phyloP scores from a whole-genome alignment of 225 moss, liverwort and hornwort species.

The Neckera pumila region DNA sequence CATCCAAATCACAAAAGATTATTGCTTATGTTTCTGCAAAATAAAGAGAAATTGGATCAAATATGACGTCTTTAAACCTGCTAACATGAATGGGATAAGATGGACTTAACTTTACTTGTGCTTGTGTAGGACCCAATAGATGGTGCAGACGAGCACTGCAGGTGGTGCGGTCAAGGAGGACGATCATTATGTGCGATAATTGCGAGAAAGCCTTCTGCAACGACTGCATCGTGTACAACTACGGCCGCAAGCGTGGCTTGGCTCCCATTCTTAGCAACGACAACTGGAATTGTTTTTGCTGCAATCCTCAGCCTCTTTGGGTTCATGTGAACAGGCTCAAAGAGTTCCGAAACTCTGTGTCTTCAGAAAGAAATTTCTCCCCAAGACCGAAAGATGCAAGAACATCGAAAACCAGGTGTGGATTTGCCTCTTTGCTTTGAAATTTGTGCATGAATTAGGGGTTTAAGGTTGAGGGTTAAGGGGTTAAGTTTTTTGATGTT shows the following conservation, averaged over 20 bases:
- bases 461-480: not conserved
- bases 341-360: not conserved
- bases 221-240: conserved; percentile 59
- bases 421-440: not conserved
- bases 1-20: not conserved
- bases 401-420: not conserved
- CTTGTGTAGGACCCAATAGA: conserved; percentile 26
- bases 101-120: not conserved
- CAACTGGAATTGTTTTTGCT: conserved; percentile 54
- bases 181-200: conserved; percentile 31
- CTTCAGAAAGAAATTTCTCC: not conserved
- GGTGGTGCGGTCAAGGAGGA: conserved; percentile 80
- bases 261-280: conserved; percentile 5
- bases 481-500: not conserved
- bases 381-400: not conserved
- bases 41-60: not conserved
- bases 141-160: conserved; percentile 56
- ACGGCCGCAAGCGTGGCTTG: conserved; percentile 6
- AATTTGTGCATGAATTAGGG: not conserved
- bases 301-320: conserved; percentile 20
- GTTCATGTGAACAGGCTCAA: not conserved
- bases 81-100: not conserved
- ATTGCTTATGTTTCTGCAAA: not conserved
- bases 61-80: not conserved
- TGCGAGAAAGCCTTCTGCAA: conserved; percentile 73